A percentile compares a stretch with the other conserved stretches of the same genome.
These are phyloP conservation scores for Paramecium sexaurelia DNA, from an alignment of 73 alveolate genomes.

Conservation along the genomic window DNA sequence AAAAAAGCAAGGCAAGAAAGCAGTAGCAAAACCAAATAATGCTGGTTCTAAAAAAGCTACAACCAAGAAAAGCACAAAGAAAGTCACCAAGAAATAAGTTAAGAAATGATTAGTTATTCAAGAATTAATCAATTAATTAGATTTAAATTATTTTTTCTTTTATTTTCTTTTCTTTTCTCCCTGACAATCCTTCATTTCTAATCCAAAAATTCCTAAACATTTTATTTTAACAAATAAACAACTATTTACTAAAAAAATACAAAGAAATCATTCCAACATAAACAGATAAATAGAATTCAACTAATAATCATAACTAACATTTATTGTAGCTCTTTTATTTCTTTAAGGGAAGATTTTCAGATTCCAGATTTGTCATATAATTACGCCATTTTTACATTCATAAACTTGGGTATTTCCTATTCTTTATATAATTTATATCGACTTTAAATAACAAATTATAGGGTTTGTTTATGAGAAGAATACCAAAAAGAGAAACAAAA, in stretches of 20 bases:
- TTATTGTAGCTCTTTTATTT: no score
- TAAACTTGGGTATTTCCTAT: neutral
- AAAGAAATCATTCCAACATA: neutral
- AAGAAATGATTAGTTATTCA: slow-evolving; percentile 32
- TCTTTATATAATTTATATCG: no score
- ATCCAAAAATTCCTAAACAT: neutral
- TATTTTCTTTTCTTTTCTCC: neutral
- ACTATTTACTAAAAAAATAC: neutral
- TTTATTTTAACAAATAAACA: neutral
- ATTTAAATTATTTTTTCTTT: neutral
- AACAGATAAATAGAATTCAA: neutral
- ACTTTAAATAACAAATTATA: neutral
- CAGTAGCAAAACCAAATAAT: neutral
- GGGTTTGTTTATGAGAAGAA: neutral
- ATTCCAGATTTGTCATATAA: neutral
- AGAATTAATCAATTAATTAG: slow-evolving; percentile 19
- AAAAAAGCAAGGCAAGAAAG: neutral
- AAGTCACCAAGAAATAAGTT: neutral
- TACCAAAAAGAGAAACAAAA: neutral
- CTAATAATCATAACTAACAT: neutral
- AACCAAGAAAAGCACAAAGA: neutral
- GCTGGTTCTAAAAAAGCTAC: neutral
- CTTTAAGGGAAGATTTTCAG: neutral
- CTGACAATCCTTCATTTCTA: neutral
- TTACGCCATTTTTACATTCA: neutral